Evolutionary conservation across 2,329 filamentous ascomycete species (phyloP), one percentile per base, ranked within the genome.

Genomic region (Chaetomiaceae sp.): DNA sequence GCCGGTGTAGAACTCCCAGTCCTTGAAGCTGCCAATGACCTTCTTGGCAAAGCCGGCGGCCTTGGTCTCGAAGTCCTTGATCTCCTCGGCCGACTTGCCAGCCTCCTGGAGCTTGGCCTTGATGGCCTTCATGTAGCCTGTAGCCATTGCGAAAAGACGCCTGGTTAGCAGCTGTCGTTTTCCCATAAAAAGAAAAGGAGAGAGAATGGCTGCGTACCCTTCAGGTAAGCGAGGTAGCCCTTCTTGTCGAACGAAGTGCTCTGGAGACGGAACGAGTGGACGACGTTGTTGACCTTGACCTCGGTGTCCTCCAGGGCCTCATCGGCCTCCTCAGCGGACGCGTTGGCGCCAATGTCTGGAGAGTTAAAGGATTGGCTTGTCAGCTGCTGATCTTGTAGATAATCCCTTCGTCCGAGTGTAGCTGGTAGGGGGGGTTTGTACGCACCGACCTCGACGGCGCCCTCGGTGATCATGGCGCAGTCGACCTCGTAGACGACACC

Each of bases 1-100:
- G 75, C 92, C 91, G 64, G 87, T 89, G 74, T 87, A 87, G 74
- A 96, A 92, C 72, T 97, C 92, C 72, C 86, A 95, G 78, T 97
- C 89, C 78, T 95, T 91, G 81, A 96, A 96, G 76, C 89, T 92
- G 70, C 68, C 74, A 60, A 96, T 78, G 68, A 81, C 82, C 78
- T 89, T 85, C 81, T 95, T 96, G 72, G 88, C 85, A 68, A 82
- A 95, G 50, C 60, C 72, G 58, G 75, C 68, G 53, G 90, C 91
- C 63, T 83, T 84, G 61, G 77, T 81, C 81, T 96, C 86, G 75
- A 96, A 96, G 17, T 77, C 78, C 62, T 82, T 81, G 73, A 96
- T 76, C 55, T 82, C 79, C 13, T 85, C 85, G 1, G 81, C 80
- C 54, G 76, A 76, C 58, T 77, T 82, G 61, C 67, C 67, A 10